phyloP scores from a whole-genome alignment of 441 rosid species.

The Euphorbia corollata region DNA sequence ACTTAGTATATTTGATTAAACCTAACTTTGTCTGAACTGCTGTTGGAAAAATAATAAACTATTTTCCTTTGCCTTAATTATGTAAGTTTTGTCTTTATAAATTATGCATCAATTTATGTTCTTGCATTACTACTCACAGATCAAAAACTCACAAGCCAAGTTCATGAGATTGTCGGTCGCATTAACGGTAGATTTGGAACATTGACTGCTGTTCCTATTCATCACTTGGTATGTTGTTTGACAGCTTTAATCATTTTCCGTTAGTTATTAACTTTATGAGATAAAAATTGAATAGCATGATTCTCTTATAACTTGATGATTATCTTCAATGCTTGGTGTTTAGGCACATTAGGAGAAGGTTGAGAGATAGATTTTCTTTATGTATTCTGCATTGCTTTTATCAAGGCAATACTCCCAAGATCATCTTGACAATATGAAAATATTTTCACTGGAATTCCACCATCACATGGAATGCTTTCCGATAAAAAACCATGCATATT shows the following conservation, averaged over 20 bases:
- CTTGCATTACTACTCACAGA: constrained; percentile 40
- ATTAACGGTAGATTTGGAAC: constrained; percentile 99
- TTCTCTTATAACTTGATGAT: background rate
- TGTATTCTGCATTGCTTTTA: background rate
- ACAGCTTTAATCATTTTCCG: constrained; percentile 10
- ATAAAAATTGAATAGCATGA: background rate
- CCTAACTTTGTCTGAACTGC: background rate
- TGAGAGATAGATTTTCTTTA: background rate
- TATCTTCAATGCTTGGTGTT: background rate
- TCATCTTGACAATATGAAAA: background rate
- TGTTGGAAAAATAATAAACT: background rate
- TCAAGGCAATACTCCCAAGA: background rate
- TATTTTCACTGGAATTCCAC: background rate
- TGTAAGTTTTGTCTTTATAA: constrained; percentile 7
- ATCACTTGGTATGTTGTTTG: constrained; percentile 71
- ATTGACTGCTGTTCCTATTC: constrained; percentile 89
- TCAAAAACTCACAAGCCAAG: constrained; percentile 99
- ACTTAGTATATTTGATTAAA: background rate
- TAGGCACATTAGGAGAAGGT: background rate
- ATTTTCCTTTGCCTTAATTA: background rate
- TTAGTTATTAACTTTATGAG: background rate
- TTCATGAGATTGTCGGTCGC: constrained; percentile 99
- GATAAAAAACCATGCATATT: background rate
- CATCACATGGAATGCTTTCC: background rate
- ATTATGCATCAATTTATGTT: background rate